Evolutionary conservation across 331 rosid genomes (phyloP).

Genomic region (Rhamnella rubrinervis): DNA sequence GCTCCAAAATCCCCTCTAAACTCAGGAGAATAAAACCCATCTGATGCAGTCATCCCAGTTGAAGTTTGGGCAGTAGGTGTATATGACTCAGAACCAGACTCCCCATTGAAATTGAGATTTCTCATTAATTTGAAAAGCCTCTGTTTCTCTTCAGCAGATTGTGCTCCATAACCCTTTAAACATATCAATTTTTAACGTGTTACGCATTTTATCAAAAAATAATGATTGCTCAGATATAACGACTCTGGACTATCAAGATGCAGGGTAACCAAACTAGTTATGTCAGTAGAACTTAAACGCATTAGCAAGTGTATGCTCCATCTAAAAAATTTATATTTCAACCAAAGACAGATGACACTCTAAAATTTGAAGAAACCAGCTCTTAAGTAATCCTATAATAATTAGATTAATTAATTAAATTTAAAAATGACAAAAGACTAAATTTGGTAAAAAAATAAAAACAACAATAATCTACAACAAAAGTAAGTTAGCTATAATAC

Average conservation of each 20-base stretch:
- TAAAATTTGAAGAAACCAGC: neutral
- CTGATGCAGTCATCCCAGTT: constrained; percentile 59
- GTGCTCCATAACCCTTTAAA: constrained; percentile 84
- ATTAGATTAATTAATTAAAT: neutral
- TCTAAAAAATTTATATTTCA: neutral
- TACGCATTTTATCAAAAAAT: too few species aligned
- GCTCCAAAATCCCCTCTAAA: constrained; percentile 99
- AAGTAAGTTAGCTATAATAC: too few species aligned
- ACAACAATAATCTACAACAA: too few species aligned
- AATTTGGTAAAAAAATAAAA: neutral
- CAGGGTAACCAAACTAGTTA: neutral
- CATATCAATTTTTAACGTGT: too few species aligned
- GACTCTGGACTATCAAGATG: neutral
- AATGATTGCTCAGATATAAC: neutral
- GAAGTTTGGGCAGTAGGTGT: constrained; percentile 61
- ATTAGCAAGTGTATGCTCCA: neutral
- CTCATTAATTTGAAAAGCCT: constrained; percentile 91
- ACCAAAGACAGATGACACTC: neutral
- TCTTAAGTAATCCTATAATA: too few species aligned
- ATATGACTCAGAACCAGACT: constrained; percentile 79
- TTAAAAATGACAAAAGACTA: neutral
- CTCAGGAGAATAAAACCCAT: constrained; percentile 78
- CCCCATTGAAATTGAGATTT: constrained; percentile 88
- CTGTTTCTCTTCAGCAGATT: constrained; percentile 97
- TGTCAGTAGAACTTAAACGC: neutral